These are phyloP conservation scores for Apium graveolens DNA, from an alignment of 129 eudicot genomes.

Conservation along the genomic window DNA sequence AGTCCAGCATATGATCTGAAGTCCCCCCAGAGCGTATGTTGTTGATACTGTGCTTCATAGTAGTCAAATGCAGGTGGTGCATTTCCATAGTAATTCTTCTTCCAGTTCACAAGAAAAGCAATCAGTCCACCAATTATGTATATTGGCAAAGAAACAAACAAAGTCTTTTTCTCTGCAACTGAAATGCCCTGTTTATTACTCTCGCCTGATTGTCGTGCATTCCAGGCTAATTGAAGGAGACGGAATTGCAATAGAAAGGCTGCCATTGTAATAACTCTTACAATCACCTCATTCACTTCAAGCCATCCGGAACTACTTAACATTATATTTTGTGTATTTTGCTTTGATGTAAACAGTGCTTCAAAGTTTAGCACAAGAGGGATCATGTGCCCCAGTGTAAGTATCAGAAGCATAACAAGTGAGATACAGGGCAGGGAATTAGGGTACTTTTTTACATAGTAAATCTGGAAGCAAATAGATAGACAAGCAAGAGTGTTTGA, in stretches of 20 bases:
- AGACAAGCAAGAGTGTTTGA: conserved; percentile 55
- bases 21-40: conserved; percentile 35
- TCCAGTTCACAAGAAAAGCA: conserved; percentile 30
- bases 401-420: conserved; percentile 51
- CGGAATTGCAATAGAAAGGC: conserved; percentile 57
- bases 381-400: conserved; percentile 58
- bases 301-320: conserved; percentile 44
- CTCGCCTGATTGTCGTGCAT: conserved; percentile 29
- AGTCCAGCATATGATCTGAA: conserved; percentile 64
- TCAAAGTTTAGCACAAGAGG: conserved; percentile 68
- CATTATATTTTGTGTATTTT: conserved; percentile 17
- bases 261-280: conserved; percentile 56
- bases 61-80: neutral
- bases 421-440: conserved; percentile 39
- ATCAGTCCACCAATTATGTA: conserved; percentile 41
- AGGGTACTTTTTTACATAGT: conserved; percentile 41
- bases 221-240: conserved; percentile 60
- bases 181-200: conserved; percentile 18
- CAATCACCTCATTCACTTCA: conserved; percentile 55
- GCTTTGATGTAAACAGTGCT: conserved; percentile 35
- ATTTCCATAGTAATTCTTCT: conserved; percentile 15
- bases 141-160: conserved; percentile 26
- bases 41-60: neutral
- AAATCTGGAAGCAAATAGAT: conserved; percentile 39
- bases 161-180: conserved; percentile 40